Evolutionary conservation across 768 basidiomycete species (phyloP), one percentile per base, ranked within the genome.

Genomic region (Leucogyrophana mollusca): DNA sequence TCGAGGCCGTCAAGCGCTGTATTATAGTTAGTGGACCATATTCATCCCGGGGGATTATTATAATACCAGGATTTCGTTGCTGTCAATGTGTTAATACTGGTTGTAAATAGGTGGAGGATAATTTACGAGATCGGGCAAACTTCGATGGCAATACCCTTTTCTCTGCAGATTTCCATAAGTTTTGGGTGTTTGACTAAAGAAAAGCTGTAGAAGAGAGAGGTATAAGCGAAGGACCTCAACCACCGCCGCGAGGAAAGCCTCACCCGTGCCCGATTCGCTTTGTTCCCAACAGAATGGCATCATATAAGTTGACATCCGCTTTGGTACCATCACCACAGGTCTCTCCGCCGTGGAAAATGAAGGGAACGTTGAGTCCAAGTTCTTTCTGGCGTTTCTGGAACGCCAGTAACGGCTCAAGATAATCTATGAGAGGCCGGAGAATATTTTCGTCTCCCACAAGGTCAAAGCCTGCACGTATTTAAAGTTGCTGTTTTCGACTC

Each of bases 201-300:
- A 59, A 80, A 90, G 5, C 85, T 87, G 43, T 0, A 34, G 9
- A 10, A 24, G 3, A 4, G 3, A 44, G 55, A 22, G 27, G 6
- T 30, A 30, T 13, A 13, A 6, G 13, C 27, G 13, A 30, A 48
- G 14, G 30, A 18, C 22, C 46, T 9, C 46, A 24, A 21, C 14
- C 9, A 41, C 11, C 27, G 10, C 21, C 16, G 23, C 23, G 27
- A 3, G 25, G 33, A 17, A 18, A 25, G 16, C 45, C 64, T 22
- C 49, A 87, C 87, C 86, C 89, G 65, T 92, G 89, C 0, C 89
- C 89, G 45, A 90, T 90, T 17, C 87, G 78, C 58, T 82, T 88
- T 8, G 88, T 87, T 10, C 83, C 87, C 6, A 90, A 69, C 32
- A 90, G 67, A 41, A 91, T 80, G 5, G 88, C 87, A 58, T 91